phyloP scores from a whole-genome alignment of 345 rosid genomes.

The Pistacia vera region DNA sequence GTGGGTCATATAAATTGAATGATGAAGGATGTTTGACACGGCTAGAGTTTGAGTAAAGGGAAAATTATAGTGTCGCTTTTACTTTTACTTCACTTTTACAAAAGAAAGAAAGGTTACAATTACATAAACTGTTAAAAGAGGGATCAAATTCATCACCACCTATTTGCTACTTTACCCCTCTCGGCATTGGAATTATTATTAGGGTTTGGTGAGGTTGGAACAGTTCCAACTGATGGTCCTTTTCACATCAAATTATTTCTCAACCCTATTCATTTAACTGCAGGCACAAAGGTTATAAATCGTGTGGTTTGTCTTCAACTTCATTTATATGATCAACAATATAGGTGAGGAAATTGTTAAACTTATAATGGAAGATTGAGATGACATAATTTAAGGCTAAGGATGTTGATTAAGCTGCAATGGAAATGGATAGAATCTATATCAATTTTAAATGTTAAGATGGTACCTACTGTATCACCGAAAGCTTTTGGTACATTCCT shows the following conservation, averaged over 20 bases:
- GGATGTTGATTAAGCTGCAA: too few species aligned
- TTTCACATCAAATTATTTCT: neutral
- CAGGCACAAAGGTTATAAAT: neutral
- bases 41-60: neutral
- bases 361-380: too few species aligned
- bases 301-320: neutral
- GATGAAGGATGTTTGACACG: neutral
- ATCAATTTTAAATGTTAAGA: too few species aligned
- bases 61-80: conserved; percentile 1
- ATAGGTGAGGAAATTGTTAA: neutral
- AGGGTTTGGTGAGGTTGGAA: conserved; percentile 11
- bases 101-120: neutral
- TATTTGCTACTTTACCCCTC: neutral
- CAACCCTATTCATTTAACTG: neutral
- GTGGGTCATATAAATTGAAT: neutral
- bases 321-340: neutral
- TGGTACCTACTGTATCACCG: too few species aligned
- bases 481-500: too few species aligned
- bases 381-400: too few species aligned
- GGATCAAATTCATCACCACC: conserved; percentile 10
- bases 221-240: neutral
- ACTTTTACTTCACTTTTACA: conserved; percentile 1
- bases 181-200: neutral
- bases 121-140: conserved; percentile 1
- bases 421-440: too few species aligned